A percentile compares a stretch with the other conserved stretches of the same genome.
phyloP scores from a whole-genome alignment of 495 filamentous ascomycete species.

The Trypethelium eluteriae region DNA sequence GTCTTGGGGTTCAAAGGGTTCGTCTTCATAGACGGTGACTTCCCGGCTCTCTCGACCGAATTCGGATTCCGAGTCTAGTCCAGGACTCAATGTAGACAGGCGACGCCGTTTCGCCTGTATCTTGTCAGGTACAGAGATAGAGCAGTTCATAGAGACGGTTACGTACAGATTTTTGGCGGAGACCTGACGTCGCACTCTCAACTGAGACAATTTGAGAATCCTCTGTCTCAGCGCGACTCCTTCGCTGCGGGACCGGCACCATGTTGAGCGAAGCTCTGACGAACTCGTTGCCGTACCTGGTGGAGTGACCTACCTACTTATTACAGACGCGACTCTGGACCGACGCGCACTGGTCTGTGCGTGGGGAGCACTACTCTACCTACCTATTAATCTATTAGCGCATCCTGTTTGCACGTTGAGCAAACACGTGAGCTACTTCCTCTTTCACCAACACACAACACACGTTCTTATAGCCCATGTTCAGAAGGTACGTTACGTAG shows the following conservation, averaged over 20 bases:
- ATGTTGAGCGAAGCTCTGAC: background rate
- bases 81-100: background rate
- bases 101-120: constrained; percentile 10
- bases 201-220: background rate
- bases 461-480: too few relatives aligned
- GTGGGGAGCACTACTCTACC: too few relatives aligned
- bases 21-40: constrained; percentile 23
- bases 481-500: too few relatives aligned
- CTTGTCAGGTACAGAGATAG: background rate
- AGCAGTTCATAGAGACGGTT: background rate
- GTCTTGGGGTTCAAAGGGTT: constrained; percentile 25
- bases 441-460: background rate
- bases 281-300: background rate
- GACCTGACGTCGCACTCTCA: constrained; percentile 12
- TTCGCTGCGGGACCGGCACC: constrained; percentile 2
- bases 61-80: constrained; percentile 2
- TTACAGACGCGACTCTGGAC: background rate
- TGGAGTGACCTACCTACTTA: background rate
- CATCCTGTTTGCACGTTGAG: background rate
- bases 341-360: constrained; percentile 5
- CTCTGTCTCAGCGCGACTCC: constrained; percentile 6
- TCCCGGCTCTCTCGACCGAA: constrained; percentile 19
- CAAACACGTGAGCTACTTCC: background rate
- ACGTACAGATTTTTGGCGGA: constrained; percentile 13
- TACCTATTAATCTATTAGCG: background rate